phyloP scores from a whole-genome alignment of 257 asterid genomes.

The Jaltomata sinuosa region DNA sequence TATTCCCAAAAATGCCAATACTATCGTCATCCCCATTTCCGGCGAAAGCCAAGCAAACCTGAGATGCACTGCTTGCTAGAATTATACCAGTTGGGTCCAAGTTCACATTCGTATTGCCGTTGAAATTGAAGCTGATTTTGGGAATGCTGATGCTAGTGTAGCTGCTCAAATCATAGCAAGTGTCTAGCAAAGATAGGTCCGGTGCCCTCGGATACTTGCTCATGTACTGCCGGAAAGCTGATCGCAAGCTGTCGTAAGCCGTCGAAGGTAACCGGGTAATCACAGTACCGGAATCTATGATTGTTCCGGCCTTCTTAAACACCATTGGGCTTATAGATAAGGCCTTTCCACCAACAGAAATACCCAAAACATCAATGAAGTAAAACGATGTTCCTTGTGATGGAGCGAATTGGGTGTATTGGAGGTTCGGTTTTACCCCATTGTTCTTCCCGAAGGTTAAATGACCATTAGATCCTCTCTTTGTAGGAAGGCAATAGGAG shows the following conservation, averaged over 20 bases:
- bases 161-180: conserved; percentile 52
- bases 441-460: conserved; percentile 43
- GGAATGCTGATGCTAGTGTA: conserved; percentile 29
- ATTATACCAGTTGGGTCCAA: conserved; percentile 31
- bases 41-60: conserved; percentile 59
- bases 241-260: conserved; percentile 36
- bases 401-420: conserved; percentile 40
- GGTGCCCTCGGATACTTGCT: conserved; percentile 32
- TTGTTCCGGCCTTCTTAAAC: conserved; percentile 38
- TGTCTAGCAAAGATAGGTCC: conserved; percentile 44
- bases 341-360: conserved; percentile 37
- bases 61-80: not conserved
- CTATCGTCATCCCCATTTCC: conserved; percentile 24
- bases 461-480: conserved; percentile 47
- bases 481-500: conserved; percentile 70
- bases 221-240: conserved; percentile 42
- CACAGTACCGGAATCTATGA: conserved; percentile 79
- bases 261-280: conserved; percentile 54
- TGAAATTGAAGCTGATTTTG: conserved; percentile 32
- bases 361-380: conserved; percentile 29
- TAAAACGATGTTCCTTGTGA: conserved; percentile 30
- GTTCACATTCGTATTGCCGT: conserved; percentile 33
- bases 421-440: not conserved
- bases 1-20: conserved; percentile 47
- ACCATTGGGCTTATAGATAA: conserved; percentile 33